These are phyloP conservation scores for Clathrus columnatus DNA, from an alignment of 768 basidiomycete species.

Conservation along the genomic window DNA sequence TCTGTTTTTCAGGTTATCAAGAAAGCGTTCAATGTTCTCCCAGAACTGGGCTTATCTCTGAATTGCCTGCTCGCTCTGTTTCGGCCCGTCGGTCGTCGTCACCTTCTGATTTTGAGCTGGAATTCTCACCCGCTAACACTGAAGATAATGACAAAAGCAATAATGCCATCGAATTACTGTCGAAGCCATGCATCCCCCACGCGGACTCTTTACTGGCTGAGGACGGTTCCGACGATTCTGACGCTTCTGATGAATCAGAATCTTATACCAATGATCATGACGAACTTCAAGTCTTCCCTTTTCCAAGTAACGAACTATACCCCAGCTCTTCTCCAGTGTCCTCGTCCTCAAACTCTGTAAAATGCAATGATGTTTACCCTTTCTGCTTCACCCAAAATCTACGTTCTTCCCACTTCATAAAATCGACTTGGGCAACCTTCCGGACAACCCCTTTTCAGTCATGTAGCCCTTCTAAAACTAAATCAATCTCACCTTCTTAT, in stretches of 20 bases:
- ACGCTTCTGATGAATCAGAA: background rate
- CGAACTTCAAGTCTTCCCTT: background rate
- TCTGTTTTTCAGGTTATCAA: background rate
- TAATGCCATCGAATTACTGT: background rate
- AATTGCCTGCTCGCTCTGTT: background rate
- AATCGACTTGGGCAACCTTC: background rate
- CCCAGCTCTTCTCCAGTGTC: background rate
- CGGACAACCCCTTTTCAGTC: slow-evolving; percentile 1
- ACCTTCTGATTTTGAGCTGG: background rate
- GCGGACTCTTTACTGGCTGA: background rate
- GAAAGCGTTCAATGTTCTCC: background rate
- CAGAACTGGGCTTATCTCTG: background rate
- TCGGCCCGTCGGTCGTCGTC: background rate
- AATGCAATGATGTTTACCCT: background rate
- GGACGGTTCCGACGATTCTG: background rate
- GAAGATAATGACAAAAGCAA: background rate
- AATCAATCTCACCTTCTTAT: slow-evolving; percentile 23
- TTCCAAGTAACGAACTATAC: background rate
- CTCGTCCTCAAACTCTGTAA: background rate
- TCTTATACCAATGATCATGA: background rate
- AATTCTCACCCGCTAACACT: background rate
- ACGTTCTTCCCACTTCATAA: background rate
- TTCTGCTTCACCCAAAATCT: background rate
- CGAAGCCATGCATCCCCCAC: background rate
- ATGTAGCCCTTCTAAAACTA: slow-evolving; percentile 12